phyloP scores from a whole-genome alignment of 106 monocot species.

The Iris macrosiphon region DNA sequence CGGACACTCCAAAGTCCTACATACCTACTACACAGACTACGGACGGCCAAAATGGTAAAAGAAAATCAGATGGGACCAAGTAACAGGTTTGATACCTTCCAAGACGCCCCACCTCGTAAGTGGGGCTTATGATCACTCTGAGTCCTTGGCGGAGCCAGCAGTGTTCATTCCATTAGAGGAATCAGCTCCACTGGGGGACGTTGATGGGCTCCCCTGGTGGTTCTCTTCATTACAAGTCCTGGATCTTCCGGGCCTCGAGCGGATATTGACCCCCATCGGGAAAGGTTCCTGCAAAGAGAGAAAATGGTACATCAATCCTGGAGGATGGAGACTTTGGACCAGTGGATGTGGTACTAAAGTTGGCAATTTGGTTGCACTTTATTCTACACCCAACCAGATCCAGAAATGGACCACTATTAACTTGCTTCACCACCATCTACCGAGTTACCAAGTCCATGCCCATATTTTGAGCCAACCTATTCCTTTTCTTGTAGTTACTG shows the following conservation, averaged over 20 bases:
- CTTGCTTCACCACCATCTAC: background rate
- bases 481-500: background rate
- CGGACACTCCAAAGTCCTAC: background rate
- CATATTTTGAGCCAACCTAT: background rate
- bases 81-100: constrained; percentile 7
- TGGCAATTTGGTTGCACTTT: background rate
- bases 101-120: background rate
- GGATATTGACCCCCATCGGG: constrained; percentile 53
- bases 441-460: background rate
- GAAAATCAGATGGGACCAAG: background rate
- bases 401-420: background rate
- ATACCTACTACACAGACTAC: background rate
- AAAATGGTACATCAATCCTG: constrained; percentile 9
- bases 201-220: constrained; percentile 22
- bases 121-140: constrained; percentile 23
- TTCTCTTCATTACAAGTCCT: constrained; percentile 42
- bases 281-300: constrained; percentile 48
- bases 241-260: constrained; percentile 49
- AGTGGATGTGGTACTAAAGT: constrained; percentile 4
- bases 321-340: constrained; percentile 4
- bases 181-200: constrained; percentile 18
- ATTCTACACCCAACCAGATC: background rate
- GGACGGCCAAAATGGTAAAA: background rate
- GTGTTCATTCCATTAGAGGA: constrained; percentile 5
- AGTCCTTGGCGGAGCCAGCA: constrained; percentile 24